Percentiles rank a stretch among this genome's conserved stretches.
phyloP scores from a whole-genome alignment of 768 basidiomycete species.

The Nidularia pulvinata region DNA sequence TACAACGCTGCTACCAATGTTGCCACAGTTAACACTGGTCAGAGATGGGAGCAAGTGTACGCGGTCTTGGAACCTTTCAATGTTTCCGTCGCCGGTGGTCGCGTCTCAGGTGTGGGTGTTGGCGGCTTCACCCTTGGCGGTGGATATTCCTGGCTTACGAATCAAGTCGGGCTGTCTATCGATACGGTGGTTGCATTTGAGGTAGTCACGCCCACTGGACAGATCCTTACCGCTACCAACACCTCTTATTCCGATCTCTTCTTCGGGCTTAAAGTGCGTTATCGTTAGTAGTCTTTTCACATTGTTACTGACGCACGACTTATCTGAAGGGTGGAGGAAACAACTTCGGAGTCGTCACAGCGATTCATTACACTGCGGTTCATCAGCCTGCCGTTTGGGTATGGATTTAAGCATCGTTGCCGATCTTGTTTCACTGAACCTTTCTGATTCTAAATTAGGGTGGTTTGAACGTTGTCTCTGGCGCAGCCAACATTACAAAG shows the following conservation, averaged over 20 bases:
- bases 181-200: constrained; percentile 55
- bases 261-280: constrained; percentile 34
- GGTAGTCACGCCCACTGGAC: constrained; percentile 56
- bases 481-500: too few species aligned
- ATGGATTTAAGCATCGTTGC: too few species aligned
- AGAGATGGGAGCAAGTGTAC: constrained; percentile 55
- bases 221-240: constrained; percentile 29
- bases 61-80: constrained; percentile 32
- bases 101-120: constrained; percentile 45
- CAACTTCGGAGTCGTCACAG: constrained; percentile 39
- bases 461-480: too few species aligned
- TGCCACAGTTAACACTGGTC: constrained; percentile 9
- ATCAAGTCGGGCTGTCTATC: constrained; percentile 56
- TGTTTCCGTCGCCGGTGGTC: constrained; percentile 47
- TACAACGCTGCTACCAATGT: too few species aligned
- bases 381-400: too few species aligned
- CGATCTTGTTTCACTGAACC: too few species aligned
- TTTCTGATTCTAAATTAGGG: too few species aligned
- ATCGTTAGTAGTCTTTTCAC: not conserved
- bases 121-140: constrained; percentile 43
- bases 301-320: not conserved
- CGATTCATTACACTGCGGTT: not conserved
- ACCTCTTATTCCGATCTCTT: constrained; percentile 33
- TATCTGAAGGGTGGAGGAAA: constrained; percentile 54
- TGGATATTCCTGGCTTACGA: constrained; percentile 58